Base-by-base conservation (phyloP, 2,329 filamentous ascomycete species). In the Coniochaeta ligniaria region DNA sequence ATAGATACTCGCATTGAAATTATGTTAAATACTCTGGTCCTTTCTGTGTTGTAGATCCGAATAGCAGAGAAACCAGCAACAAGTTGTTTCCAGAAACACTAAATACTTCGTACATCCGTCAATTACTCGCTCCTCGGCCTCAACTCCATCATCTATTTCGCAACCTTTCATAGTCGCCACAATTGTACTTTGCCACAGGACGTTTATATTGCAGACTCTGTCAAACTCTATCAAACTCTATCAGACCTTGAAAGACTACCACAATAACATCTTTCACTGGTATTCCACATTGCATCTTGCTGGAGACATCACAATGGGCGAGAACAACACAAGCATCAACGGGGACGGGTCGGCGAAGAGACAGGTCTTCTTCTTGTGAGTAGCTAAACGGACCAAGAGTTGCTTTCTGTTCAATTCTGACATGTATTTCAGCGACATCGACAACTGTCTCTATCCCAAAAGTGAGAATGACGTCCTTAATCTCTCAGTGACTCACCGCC, bases 391-490 rank as follows among this genome's bases (percentile, higher is more conserved):
- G 3, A 0, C 6, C 3, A 33, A 20, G 24, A 22, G 3, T 35
- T 17, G 2, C 7, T 36, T 57, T n/a, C 9, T 7, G 7, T 36
- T 36, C 12, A 26, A 17, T 8, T 31, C 66, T 74, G 59, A 73
- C 60, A 41, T 6, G 22, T 83, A 87, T 73, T 87, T 85, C 74
- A 98, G 97, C 71, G 95, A 99, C 72, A 98, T 99, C 71, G 95
- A 99, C 80, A 99, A 99, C 72, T 99, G 96, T 76, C 84, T 98
- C 60, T 98, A 97, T 70, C 87, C 93, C 0, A 92, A 89, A 75
- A 93, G 47, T 52, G 47, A 52, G 47, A 26, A 4, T n/a, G 2
- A 12, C 22, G 6, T 52, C 22, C 6, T 31, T 8, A 28, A 14
- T 9, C 8, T 8, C n/a, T 52, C 6, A 6, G 91, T 92, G 71